Evolutionary conservation across 371 early-diverging fungal genomes (phyloP).

Genomic region (Phascolomyces articulosus): DNA sequence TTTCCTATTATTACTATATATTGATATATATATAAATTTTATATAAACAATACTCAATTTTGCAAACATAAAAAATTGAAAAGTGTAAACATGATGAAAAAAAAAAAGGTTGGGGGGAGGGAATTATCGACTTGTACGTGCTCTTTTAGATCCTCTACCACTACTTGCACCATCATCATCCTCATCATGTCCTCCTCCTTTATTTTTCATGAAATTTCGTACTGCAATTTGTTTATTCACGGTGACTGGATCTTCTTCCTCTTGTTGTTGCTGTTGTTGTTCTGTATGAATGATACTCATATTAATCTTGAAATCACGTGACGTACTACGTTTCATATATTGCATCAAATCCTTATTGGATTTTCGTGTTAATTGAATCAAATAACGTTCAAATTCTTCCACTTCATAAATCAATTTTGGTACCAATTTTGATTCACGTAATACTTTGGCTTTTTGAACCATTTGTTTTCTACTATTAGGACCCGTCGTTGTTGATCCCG

Average conservation of each 20-base stretch:
- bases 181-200: not conserved
- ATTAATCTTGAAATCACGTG: constrained; percentile 72
- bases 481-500: constrained; percentile 6
- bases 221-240: not conserved
- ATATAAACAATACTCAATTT: too few relatives aligned
- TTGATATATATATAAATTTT: too few relatives aligned
- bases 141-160: not conserved
- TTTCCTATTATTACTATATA: too few relatives aligned
- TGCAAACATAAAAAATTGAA: too few relatives aligned
- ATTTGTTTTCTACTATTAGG: not conserved
- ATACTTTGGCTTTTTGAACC: constrained; percentile 44
- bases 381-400: constrained; percentile 71
- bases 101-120: not conserved
- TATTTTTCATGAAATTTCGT: not conserved
- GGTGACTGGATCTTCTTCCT: constrained; percentile 1
- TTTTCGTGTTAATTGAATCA: constrained; percentile 67
- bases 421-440: constrained; percentile 67
- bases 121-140: not conserved
- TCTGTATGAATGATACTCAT: constrained; percentile 35
- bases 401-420: constrained; percentile 67
- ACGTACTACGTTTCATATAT: constrained; percentile 70
- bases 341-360: constrained; percentile 69
- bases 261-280: constrained; percentile 7
- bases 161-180: not conserved
- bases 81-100: too few relatives aligned